Conservation (phyloP, 805 yeast genomes). For the Lachancea sp. region DNA sequence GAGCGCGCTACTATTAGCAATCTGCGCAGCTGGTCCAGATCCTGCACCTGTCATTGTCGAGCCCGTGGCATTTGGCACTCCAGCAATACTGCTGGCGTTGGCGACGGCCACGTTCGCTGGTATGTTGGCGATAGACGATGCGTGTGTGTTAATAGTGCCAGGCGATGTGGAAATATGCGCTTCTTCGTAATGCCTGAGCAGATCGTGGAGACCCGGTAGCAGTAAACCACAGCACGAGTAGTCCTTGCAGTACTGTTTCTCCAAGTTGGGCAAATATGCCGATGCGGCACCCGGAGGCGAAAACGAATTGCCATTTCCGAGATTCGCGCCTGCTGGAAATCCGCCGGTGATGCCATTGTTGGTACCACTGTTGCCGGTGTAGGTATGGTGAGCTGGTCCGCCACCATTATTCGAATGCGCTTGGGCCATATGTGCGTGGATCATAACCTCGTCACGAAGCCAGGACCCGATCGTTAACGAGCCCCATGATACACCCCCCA, state of each 20-base stretch:
- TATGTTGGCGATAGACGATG: conserved; percentile 5
- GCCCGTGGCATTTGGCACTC: conserved; percentile 1
- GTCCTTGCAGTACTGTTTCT: conserved; percentile 94
- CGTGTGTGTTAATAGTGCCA: conserved; percentile 26
- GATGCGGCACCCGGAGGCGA: conserved; percentile 63
- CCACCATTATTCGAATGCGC: conserved; percentile 2
- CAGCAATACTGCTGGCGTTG: neutral
- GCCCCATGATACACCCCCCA: conserved; percentile 98
- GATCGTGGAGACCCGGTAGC: conserved; percentile 88
- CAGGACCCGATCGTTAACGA: conserved; percentile 91
- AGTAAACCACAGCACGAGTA: conserved; percentile 93
- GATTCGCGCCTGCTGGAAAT: too few relatives aligned
- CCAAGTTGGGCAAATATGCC: conserved; percentile 83
- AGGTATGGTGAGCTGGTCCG: neutral
- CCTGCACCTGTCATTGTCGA: neutral
- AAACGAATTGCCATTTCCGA: conserved; percentile 10
- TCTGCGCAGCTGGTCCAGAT: conserved; percentile 1
- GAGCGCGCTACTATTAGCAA: conserved; percentile 5
- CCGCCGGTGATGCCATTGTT: neutral
- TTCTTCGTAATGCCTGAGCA: conserved; percentile 91
- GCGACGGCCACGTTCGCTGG: neutral
- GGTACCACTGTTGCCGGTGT: neutral
- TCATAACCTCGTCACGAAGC: conserved; percentile 88
- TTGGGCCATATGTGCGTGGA: conserved; percentile 33
- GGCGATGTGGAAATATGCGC: conserved; percentile 72